Conservation (phyloP, 352 stramenopile genomes). For the Globisporangium spinosum region DNA sequence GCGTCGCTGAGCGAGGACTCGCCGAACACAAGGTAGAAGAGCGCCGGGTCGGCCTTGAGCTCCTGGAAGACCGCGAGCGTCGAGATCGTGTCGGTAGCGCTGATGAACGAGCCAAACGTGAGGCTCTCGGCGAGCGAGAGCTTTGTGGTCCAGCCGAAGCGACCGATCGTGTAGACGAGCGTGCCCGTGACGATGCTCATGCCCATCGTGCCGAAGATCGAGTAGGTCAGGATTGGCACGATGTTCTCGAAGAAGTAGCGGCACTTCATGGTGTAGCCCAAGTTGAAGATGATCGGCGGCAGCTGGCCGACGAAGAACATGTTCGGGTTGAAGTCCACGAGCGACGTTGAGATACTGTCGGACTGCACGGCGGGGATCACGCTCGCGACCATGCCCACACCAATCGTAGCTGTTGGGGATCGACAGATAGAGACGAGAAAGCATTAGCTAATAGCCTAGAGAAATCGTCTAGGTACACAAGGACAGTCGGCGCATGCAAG, state of each 20-base stretch:
- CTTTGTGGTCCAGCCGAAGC: slow-evolving; percentile 61
- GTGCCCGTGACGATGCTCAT: slow-evolving; percentile 85
- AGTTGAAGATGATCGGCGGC: slow-evolving; percentile 95
- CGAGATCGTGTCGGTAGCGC: slow-evolving; percentile 91
- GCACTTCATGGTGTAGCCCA: slow-evolving; percentile 89
- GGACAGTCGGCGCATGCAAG: neutral
- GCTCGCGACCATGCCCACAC: slow-evolving; percentile 51
- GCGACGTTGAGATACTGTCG: slow-evolving; percentile 59
- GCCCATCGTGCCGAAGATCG: slow-evolving; percentile 88
- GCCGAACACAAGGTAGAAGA: slow-evolving; percentile 95
- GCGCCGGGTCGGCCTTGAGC: slow-evolving; percentile 83
- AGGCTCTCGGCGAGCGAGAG: slow-evolving; percentile 87
- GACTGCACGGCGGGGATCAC: slow-evolving; percentile 61
- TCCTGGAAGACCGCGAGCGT: slow-evolving; percentile 91
- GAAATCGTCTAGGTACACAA: neutral
- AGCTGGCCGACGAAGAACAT: slow-evolving; percentile 93
- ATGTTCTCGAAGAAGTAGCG: slow-evolving; percentile 93
- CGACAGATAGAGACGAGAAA: neutral
- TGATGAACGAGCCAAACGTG: slow-evolving; percentile 91
- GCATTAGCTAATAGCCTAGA: neutral
- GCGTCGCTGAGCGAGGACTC: slow-evolving; percentile 94
- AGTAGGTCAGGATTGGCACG: slow-evolving; percentile 86
- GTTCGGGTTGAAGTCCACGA: slow-evolving; percentile 89
- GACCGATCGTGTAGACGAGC: slow-evolving; percentile 64
- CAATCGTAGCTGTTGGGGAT: slow-evolving; percentile 42